Evolutionary conservation across 441 rosid species (phyloP).

Genomic region (Arabidopsis hybrid): DNA sequence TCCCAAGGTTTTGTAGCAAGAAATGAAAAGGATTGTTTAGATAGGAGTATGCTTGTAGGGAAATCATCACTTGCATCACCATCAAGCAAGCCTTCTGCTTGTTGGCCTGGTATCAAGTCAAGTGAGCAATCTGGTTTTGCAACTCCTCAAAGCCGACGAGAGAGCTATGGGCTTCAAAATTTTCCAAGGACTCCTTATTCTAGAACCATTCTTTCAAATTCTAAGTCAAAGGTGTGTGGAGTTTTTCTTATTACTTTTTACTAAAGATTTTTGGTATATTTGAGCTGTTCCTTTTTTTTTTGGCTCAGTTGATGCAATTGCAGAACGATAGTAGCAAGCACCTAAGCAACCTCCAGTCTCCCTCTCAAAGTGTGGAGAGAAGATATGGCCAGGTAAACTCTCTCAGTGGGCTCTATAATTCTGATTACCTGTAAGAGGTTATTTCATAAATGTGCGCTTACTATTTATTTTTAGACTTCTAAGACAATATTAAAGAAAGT

Average conservation of each 20-base stretch:
- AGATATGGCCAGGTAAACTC: conserved; percentile 65
- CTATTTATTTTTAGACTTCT: conserved; percentile 10
- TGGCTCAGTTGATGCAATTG: conserved; percentile 52
- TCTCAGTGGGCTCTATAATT: conserved; percentile 10
- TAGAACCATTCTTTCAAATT: conserved; percentile 64
- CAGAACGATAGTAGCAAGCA: conserved; percentile 54
- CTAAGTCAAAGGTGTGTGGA: conserved; percentile 70
- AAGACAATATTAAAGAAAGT: conserved; percentile 3
- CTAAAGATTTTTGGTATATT: conserved; percentile 20
- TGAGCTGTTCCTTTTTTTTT: conserved; percentile 30
- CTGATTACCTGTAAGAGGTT: conserved; percentile 10
- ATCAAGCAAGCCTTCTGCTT: conserved; percentile 54
- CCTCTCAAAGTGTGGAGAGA: conserved; percentile 55
- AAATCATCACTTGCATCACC: conserved; percentile 60
- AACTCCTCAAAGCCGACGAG: conserved; percentile 79
- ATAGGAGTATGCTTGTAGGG: conserved; percentile 48
- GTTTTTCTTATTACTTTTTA: conserved; percentile 30
- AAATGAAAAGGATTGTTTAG: conserved; percentile 51
- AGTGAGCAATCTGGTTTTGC: conserved; percentile 60
- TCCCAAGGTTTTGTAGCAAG: conserved; percentile 50
- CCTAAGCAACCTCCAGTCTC: conserved; percentile 49
- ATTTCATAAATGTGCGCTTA: conserved; percentile 3
- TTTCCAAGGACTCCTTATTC: conserved; percentile 86
- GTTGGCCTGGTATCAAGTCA: conserved; percentile 89
- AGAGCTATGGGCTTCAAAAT: conserved; percentile 61